Conservation (phyloP, 2,329 filamentous ascomycete genomes). For the Parafenestella ontariensis region DNA sequence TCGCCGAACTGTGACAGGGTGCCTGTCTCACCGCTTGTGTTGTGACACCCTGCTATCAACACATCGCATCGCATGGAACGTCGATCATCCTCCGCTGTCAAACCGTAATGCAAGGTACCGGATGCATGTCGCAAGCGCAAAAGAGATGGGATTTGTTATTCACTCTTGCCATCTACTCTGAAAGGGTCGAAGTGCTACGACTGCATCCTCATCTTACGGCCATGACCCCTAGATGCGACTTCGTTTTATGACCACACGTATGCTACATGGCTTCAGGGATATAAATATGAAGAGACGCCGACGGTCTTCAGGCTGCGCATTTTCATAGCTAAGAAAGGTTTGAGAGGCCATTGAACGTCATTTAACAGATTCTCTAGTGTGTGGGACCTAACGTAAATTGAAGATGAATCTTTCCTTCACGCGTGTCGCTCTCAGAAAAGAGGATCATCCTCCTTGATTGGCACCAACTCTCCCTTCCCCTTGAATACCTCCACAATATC, state of each 20-base stretch:
- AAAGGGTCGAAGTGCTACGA: background rate
- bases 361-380: too few species aligned
- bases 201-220: background rate
- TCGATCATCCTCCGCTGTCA: conserved; percentile 5
- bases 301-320: background rate
- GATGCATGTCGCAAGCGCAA: background rate
- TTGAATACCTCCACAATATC: conserved; percentile 59
- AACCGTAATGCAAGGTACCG: conserved; percentile 19
- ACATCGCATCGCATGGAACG: conserved; percentile 10
- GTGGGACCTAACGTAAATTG: background rate
- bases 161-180: background rate
- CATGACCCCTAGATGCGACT: background rate
- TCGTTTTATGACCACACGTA: background rate
- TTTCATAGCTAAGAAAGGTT: background rate
- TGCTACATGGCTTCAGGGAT: background rate
- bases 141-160: background rate
- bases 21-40: conserved; percentile 16
- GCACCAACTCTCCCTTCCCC: conserved; percentile 57
- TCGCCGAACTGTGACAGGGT: conserved; percentile 23
- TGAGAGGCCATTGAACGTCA: background rate
- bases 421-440: conserved; percentile 15
- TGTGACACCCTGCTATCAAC: conserved; percentile 3
- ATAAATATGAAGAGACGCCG: background rate
- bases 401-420: background rate
- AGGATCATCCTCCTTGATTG: conserved; percentile 47